Evolutionary conservation across 2,329 filamentous ascomycete species (phyloP).

Genomic region (Aspergillus sergii): DNA sequence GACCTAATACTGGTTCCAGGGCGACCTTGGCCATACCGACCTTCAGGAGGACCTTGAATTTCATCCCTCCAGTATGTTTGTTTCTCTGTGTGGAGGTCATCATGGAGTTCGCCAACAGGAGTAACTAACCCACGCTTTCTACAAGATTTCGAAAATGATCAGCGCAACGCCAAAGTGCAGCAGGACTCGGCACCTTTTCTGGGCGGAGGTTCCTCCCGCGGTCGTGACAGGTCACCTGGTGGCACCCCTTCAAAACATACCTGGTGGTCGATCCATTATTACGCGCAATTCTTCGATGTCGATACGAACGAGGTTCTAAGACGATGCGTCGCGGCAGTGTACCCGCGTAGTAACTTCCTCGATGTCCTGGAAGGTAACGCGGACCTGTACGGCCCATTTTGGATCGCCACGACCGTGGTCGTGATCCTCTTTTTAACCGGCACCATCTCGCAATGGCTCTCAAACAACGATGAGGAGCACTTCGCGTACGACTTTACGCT

Average conservation of each 20-base stretch:
- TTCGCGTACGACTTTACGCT: slow-evolving; percentile 92
- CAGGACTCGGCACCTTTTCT: slow-evolving; percentile 55
- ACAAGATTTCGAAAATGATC: slow-evolving; percentile 68
- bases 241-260: slow-evolving; percentile 71
- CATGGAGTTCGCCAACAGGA: not conserved
- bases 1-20: slow-evolving; percentile 56
- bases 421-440: slow-evolving; percentile 94
- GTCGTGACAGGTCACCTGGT: slow-evolving; percentile 45
- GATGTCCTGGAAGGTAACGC: slow-evolving; percentile 96
- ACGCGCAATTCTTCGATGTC: slow-evolving; percentile 98
- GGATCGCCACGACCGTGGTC: slow-evolving; percentile 97
- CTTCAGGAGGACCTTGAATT: slow-evolving; percentile 99
- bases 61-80: slow-evolving; percentile 74
- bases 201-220: slow-evolving; percentile 43
- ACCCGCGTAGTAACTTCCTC: slow-evolving; percentile 90
- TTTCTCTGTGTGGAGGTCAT: not conserved
- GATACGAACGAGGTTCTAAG: slow-evolving; percentile 87
- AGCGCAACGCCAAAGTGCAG: slow-evolving; percentile 53
- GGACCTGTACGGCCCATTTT: slow-evolving; percentile 94
- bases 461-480: slow-evolving; percentile 64
- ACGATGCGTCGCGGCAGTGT: slow-evolving; percentile 86
- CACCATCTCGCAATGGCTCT: slow-evolving; percentile 89
- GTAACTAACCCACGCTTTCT: not conserved
- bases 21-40: slow-evolving; percentile 96
- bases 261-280: slow-evolving; percentile 91